These are phyloP conservation scores for Rhodotorula sp. DNA, from an alignment of 1,284 basidiomycete species.

Conservation along the genomic window DNA sequence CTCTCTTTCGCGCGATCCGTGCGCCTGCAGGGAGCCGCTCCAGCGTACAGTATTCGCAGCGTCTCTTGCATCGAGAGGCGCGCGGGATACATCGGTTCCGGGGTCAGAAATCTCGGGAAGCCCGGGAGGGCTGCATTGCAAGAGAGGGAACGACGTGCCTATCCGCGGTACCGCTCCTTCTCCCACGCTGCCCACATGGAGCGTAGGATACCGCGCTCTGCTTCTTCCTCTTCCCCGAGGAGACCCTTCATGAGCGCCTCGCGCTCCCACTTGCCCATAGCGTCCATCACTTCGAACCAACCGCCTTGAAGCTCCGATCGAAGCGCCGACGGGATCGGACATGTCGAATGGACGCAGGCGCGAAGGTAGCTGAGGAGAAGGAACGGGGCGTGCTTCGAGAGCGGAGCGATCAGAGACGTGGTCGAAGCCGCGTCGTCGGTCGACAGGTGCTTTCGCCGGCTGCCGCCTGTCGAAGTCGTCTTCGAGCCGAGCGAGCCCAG, in stretches of 20 bases:
- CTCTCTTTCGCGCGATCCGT: background rate
- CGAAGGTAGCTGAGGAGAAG: slow-evolving; percentile 42
- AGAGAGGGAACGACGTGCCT: background rate
- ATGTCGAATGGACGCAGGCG: slow-evolving; percentile 34
- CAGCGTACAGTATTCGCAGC: too few species aligned
- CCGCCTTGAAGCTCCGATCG: slow-evolving; percentile 40
- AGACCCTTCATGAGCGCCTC: slow-evolving; percentile 45
- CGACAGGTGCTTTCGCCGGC: slow-evolving; percentile 15
- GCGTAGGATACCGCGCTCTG: slow-evolving; percentile 41
- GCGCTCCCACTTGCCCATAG: slow-evolving; percentile 44
- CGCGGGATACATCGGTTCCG: too few species aligned
- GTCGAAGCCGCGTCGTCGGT: slow-evolving; percentile 8
- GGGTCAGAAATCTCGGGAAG: too few species aligned
- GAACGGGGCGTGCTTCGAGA: slow-evolving; percentile 46
- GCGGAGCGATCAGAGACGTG: slow-evolving; percentile 38
- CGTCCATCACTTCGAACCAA: slow-evolving; percentile 41
- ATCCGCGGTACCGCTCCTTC: slow-evolving; percentile 42
- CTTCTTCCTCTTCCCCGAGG: slow-evolving; percentile 41
- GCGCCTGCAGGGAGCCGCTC: background rate
- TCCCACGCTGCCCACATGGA: slow-evolving; percentile 43
- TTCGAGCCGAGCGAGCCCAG: slow-evolving; percentile 41
- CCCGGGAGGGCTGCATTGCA: too few species aligned
- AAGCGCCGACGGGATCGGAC: slow-evolving; percentile 36
- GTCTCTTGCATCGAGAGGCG: too few species aligned
- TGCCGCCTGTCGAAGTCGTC: slow-evolving; percentile 26